Evolutionary conservation across 371 early-diverging fungal genomes (phyloP).

Genomic region (Mortierella sp.): DNA sequence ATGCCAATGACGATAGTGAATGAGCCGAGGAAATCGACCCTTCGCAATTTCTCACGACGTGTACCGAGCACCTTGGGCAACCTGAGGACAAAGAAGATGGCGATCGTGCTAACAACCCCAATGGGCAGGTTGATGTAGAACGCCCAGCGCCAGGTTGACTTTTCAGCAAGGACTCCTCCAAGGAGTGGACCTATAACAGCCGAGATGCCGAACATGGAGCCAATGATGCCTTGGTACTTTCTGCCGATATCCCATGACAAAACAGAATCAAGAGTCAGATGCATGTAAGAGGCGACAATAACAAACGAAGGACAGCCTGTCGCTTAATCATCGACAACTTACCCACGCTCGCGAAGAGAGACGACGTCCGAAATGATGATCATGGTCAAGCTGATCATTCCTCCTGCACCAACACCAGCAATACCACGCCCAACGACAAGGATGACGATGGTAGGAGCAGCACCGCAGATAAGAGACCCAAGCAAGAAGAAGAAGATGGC

Average conservation of each 20-base stretch:
- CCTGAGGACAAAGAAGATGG: constrained; percentile 58
- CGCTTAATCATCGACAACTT: constrained; percentile 1
- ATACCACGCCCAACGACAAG: constrained; percentile 70
- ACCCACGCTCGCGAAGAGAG: constrained; percentile 46
- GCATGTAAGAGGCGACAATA: neutral
- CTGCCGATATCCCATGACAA: neutral
- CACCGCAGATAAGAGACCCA: constrained; percentile 66
- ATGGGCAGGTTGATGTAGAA: constrained; percentile 72
- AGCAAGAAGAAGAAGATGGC: constrained; percentile 62
- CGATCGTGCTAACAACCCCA: constrained; percentile 59
- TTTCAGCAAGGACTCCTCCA: constrained; percentile 63
- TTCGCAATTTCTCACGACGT: constrained; percentile 56
- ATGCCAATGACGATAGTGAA: constrained; percentile 61
- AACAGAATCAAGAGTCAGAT: too few species aligned
- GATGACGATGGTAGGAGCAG: constrained; percentile 64
- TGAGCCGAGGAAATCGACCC: constrained; percentile 69
- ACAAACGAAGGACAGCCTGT: neutral
- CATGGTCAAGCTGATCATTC: constrained; percentile 72
- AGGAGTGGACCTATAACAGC: constrained; percentile 63
- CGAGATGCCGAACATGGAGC: constrained; percentile 57
- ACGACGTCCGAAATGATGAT: constrained; percentile 79
- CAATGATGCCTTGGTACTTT: constrained; percentile 62
- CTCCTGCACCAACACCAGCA: constrained; percentile 75
- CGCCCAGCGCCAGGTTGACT: constrained; percentile 63
- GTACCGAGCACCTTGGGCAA: constrained; percentile 41